Base-by-base conservation (phyloP, 805 yeast genomes). In the Maudiozyma serrabonitensis region DNA sequence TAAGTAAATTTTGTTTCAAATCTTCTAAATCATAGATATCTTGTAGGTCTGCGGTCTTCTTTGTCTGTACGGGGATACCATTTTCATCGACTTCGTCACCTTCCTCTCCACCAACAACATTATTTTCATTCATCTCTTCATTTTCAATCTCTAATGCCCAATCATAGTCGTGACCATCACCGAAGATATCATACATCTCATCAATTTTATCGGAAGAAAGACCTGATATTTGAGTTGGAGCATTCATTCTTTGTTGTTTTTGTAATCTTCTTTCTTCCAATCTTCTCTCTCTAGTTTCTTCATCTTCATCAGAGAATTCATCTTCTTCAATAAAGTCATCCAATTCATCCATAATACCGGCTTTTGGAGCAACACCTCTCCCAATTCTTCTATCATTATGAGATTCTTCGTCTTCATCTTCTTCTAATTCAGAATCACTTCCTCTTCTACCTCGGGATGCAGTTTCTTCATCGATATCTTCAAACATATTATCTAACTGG, bases 271-370 rank as follows among this genome's bases (percentile, higher is more conserved):
- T 58, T 48, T 64, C 68, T 43, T 57, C 57, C 34, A 59, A 52
- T 63, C 74, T 67, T 51, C 66, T 63, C 47, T 74, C 70, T 38
- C 74, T 74, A 21, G 75, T 74, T 48, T 69, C 76, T 56, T 75
- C 76, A 50, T 75, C 80, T 61, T 89, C 95, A 58, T 88, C 97
- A 8, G 95, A 87, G 61, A 85, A 84, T 65, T 90, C 97, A 67
- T 93, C 99, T 53, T 91, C 97, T 68, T 91, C 99, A 57, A 93
- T 93, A 69, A 93, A 93, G 63, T 90, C 99, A 64, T 89, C 99
- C 59, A 91, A 81, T 67, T 93, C 98, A 62, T 89, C 95, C 55
- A 80, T 67, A 66, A 71, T 60, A 19, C 65, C 69, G 21, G 61
- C 64, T 32, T 65, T 74, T 19, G 63, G 67, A 13, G 58, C 67